These are phyloP conservation scores for Parafenestella ontariensis DNA, from an alignment of 2,329 filamentous ascomycete species.

Conservation along the genomic window DNA sequence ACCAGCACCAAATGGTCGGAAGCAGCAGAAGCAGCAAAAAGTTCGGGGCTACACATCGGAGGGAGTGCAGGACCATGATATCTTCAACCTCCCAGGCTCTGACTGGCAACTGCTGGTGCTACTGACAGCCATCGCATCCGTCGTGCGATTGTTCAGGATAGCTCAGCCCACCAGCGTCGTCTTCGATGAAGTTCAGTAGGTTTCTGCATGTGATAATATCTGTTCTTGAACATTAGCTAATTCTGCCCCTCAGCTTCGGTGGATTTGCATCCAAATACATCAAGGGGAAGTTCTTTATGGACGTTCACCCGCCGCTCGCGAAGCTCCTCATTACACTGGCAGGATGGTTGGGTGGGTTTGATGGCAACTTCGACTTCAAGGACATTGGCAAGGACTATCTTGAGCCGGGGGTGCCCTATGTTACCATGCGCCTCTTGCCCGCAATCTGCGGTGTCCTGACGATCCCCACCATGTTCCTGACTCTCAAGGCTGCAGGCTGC, in stretches of 20 bases:
- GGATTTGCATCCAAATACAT: slow-evolving; percentile 99
- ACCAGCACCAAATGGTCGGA: slow-evolving; percentile 34
- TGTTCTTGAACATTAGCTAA: slow-evolving; percentile 25
- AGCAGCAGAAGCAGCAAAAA: slow-evolving; percentile 28
- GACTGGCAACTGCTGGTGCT: slow-evolving; percentile 81
- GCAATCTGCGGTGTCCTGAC: slow-evolving; percentile 87
- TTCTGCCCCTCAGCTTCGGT: slow-evolving; percentile 73
- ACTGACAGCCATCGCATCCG: slow-evolving; percentile 76
- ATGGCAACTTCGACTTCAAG: slow-evolving; percentile 98
- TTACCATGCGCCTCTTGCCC: slow-evolving; percentile 94
- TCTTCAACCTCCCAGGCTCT: slow-evolving; percentile 81
- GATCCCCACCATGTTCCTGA: slow-evolving; percentile 92
- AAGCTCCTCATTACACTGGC: slow-evolving; percentile 96
- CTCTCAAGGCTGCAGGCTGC: slow-evolving; percentile 88
- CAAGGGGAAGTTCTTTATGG: slow-evolving; percentile 99
- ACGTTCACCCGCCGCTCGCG: slow-evolving; percentile 96
- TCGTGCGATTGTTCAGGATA: slow-evolving; percentile 91
- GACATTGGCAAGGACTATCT: slow-evolving; percentile 99
- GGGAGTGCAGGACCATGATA: slow-evolving; percentile 86
- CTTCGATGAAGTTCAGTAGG: slow-evolving; percentile 98
- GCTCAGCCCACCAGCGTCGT: slow-evolving; percentile 96
- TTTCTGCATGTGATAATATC: slow-evolving; percentile 31
- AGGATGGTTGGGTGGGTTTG: slow-evolving; percentile 92
- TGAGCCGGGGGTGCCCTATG: slow-evolving; percentile 93
- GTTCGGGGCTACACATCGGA: slow-evolving; percentile 72